Percentiles rank a stretch among this genome's conserved stretches.
Evolutionary conservation across 345 rosid genomes (phyloP).

Genomic region (Excoecaria cochinchinensis): DNA sequence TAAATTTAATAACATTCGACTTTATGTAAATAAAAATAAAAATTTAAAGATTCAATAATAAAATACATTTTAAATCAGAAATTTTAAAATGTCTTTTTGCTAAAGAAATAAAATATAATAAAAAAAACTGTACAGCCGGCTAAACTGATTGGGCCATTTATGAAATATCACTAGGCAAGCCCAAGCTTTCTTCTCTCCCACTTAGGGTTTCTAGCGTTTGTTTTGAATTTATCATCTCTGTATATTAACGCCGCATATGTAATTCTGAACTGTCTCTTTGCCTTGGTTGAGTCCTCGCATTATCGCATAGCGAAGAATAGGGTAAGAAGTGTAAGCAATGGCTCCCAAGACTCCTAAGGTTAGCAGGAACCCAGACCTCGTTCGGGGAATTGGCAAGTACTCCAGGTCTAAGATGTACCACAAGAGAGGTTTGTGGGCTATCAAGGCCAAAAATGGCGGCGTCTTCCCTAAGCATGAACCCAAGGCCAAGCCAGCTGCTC

Average conservation of each 20-base stretch:
- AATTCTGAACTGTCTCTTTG: neutral
- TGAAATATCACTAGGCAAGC: neutral
- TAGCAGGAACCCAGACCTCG: constrained; percentile 55
- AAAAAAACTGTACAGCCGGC: neutral
- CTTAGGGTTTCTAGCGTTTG: neutral
- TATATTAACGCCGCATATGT: neutral
- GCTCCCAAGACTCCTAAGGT: constrained; percentile 26
- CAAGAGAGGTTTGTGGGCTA: constrained; percentile 70
- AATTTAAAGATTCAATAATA: too few species aligned
- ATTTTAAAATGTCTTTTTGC: constrained; percentile 34
- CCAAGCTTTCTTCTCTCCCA: neutral
- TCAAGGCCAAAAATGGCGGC: constrained; percentile 84
- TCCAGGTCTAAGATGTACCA: constrained; percentile 68
- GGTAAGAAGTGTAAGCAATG: constrained; percentile 5
- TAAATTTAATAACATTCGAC: too few species aligned
- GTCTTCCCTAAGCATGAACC: constrained; percentile 72
- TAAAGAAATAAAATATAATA: too few species aligned
- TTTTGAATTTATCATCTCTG: neutral
- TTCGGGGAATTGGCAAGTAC: constrained; percentile 56
- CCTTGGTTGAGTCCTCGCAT: too few species aligned
- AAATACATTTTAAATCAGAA: too few species aligned
- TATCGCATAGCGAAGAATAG: neutral
- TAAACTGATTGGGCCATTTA: neutral
- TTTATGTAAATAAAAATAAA: too few species aligned
- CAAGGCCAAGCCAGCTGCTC: constrained; percentile 46